Percentiles rank a stretch among this genome's conserved stretches.
These are phyloP conservation scores for Alternaria sp. DNA, from an alignment of 2,329 filamentous ascomycete species.

Conservation along the genomic window DNA sequence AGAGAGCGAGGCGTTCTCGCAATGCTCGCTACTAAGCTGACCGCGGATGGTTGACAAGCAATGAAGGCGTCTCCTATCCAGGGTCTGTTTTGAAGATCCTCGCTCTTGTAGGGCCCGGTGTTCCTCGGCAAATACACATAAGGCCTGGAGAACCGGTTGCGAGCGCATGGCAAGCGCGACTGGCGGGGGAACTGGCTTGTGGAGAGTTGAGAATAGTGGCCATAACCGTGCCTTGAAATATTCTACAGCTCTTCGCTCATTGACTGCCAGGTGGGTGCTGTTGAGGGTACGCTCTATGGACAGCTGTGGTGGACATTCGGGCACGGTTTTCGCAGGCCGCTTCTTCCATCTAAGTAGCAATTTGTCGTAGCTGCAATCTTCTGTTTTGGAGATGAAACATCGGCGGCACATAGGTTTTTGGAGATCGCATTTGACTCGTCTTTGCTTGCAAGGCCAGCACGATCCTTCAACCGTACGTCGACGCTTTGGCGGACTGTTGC, in stretches of 20 bases:
- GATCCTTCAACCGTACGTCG: slow-evolving; percentile 19
- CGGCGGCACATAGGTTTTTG: slow-evolving; percentile 13
- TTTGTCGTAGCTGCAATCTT: slow-evolving; percentile 18
- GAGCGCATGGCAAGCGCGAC: slow-evolving; percentile 18
- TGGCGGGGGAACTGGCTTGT: slow-evolving; percentile 18
- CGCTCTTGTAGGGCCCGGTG: slow-evolving; percentile 20
- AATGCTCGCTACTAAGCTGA: slow-evolving; percentile 10
- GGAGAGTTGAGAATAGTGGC: slow-evolving; percentile 21
- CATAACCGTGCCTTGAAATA: slow-evolving; percentile 24
- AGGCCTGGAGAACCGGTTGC: slow-evolving; percentile 21
- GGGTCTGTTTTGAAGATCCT: slow-evolving; percentile 8
- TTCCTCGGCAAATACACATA: slow-evolving; percentile 22
- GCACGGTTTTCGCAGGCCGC: slow-evolving; percentile 16
- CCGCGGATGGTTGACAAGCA: slow-evolving; percentile 20
- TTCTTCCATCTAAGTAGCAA: slow-evolving; percentile 17
- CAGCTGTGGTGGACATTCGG: slow-evolving; percentile 5
- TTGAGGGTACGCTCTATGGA: slow-evolving; percentile 4
- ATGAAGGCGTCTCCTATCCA: slow-evolving; percentile 12
- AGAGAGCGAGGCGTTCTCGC: slow-evolving; percentile 12
- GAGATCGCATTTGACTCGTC: slow-evolving; percentile 16
- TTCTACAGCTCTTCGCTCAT: slow-evolving; percentile 24
- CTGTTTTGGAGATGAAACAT: slow-evolving; percentile 8
- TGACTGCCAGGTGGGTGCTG: slow-evolving; percentile 10
- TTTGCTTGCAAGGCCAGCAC: slow-evolving; percentile 20
- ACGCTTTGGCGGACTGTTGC: slow-evolving; percentile 17